phyloP scores from a whole-genome alignment of 2,329 filamentous ascomycete species.

The Atkinsonella texensis region DNA sequence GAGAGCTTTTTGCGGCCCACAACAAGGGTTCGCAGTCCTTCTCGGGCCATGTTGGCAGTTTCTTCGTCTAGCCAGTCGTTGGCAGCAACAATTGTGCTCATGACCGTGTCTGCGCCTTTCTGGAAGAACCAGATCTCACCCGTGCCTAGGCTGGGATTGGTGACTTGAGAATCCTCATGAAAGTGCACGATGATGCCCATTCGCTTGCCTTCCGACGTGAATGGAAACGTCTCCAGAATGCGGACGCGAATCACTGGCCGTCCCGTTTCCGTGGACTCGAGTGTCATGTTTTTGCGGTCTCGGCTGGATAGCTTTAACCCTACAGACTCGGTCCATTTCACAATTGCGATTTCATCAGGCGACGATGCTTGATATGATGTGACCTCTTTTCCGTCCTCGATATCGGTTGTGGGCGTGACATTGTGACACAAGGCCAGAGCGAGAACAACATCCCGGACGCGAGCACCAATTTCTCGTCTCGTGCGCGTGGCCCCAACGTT shows the following conservation, averaged over 20 bases:
- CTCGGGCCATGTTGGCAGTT: slow-evolving; percentile 97
- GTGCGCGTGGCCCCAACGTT: slow-evolving; percentile 63
- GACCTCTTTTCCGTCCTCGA: slow-evolving; percentile 62
- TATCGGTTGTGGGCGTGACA: slow-evolving; percentile 73
- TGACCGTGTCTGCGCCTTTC: slow-evolving; percentile 96
- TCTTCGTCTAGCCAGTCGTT: slow-evolving; percentile 99
- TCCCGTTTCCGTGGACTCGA: slow-evolving; percentile 66
- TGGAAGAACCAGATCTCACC: slow-evolving; percentile 98
- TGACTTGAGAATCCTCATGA: slow-evolving; percentile 39
- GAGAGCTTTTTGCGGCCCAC: slow-evolving; percentile 87
- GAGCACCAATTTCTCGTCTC: slow-evolving; percentile 81
- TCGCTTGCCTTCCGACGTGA: slow-evolving; percentile 93
- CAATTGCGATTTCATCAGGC: slow-evolving; percentile 95
- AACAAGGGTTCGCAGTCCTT: slow-evolving; percentile 86
- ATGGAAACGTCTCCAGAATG: slow-evolving; percentile 91
- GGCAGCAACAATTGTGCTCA: slow-evolving; percentile 86
- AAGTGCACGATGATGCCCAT: slow-evolving; percentile 98
- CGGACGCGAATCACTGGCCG: slow-evolving; percentile 69
- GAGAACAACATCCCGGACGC: slow-evolving; percentile 85
- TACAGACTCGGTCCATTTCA: slow-evolving; percentile 87
- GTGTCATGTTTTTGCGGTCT: slow-evolving; percentile 73
- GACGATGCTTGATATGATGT: slow-evolving; percentile 94
- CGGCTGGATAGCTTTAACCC: slow-evolving; percentile 75
- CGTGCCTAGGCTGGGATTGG: slow-evolving; percentile 37
- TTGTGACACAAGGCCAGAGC: slow-evolving; percentile 93